These are phyloP conservation scores for Neurospora hispaniola DNA, from an alignment of 495 filamentous ascomycete genomes.

Conservation along the genomic window DNA sequence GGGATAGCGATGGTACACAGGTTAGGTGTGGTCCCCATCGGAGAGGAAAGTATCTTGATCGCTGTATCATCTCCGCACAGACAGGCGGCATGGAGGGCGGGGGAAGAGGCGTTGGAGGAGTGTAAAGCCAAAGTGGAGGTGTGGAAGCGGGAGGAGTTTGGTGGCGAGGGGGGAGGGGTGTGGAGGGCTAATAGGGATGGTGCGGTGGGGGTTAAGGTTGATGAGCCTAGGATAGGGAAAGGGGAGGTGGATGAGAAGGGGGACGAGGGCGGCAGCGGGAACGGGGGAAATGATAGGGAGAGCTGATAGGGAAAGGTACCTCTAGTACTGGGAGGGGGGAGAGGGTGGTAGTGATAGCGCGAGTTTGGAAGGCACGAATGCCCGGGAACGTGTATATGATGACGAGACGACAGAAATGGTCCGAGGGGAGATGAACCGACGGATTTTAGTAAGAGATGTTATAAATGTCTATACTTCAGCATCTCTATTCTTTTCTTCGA, in stretches of 20 bases:
- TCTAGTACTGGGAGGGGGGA: no score
- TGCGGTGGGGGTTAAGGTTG: slow-evolving; percentile 36
- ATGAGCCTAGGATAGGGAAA: neutral
- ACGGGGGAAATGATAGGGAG: neutral
- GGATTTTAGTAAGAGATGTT: no score
- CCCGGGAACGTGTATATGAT: neutral
- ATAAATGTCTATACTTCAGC: neutral
- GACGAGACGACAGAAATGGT: neutral
- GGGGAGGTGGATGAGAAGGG: neutral
- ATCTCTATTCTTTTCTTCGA: neutral
- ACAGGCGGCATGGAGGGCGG: slow-evolving; percentile 78
- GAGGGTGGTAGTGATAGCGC: neutral
- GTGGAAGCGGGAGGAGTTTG: slow-evolving; percentile 94
- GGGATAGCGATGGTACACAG: slow-evolving; percentile 75
- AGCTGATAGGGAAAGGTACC: no score
- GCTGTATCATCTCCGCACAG: slow-evolving; percentile 79
- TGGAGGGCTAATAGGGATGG: slow-evolving; percentile 92
- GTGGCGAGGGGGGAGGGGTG: slow-evolving; percentile 57
- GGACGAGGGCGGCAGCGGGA: neutral
- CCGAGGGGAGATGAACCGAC: neutral
- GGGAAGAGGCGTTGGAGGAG: slow-evolving; percentile 80
- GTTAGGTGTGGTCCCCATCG: slow-evolving; percentile 75
- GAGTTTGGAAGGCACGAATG: neutral
- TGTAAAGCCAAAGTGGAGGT: slow-evolving; percentile 83
- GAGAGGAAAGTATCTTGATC: slow-evolving; percentile 86